Percentiles rank a stretch among this genome's conserved stretches.
Conservation (phyloP, 257 asterid species). For the Solanum virginianum region DNA sequence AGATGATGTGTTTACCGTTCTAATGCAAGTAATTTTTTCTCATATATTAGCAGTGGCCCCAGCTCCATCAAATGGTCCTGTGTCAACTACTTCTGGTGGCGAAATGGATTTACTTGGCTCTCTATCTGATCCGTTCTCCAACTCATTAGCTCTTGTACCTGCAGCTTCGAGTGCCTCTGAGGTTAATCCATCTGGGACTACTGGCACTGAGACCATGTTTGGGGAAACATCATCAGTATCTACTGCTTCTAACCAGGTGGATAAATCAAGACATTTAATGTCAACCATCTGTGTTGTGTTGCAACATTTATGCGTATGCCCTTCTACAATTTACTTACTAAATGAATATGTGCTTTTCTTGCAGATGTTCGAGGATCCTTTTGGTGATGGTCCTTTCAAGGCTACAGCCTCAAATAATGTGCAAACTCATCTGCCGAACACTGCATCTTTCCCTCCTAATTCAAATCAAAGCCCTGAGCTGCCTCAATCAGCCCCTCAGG, state of each 20-base stretch:
- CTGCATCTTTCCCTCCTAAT: slow-evolving; percentile 26
- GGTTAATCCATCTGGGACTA: slow-evolving; percentile 27
- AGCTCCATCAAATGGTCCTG: slow-evolving; percentile 30
- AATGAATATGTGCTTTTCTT: slow-evolving; percentile 3
- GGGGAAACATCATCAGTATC: slow-evolving; percentile 33
- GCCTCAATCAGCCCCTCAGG: slow-evolving; percentile 31
- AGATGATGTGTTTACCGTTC: neutral
- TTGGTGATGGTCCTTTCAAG: slow-evolving; percentile 87
- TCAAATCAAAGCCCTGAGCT: slow-evolving; percentile 25
- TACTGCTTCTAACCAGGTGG: slow-evolving; percentile 38
- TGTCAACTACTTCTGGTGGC: slow-evolving; percentile 28
- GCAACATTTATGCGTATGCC: neutral
- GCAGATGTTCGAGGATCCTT: slow-evolving; percentile 90
- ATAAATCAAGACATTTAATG: neutral
- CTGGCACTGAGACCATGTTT: slow-evolving; percentile 32
- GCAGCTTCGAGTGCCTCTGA: slow-evolving; percentile 30
- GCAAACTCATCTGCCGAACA: slow-evolving; percentile 27
- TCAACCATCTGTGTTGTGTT: neutral
- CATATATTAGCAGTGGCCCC: slow-evolving; percentile 39
- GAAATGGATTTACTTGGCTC: slow-evolving; percentile 78
- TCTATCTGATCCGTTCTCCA: slow-evolving; percentile 45
- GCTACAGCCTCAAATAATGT: slow-evolving; percentile 39
- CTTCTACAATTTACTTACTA: neutral
- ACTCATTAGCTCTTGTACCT: slow-evolving; percentile 68
- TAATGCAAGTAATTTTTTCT: neutral